Percentiles rank a stretch among this genome's conserved stretches.
phyloP scores from a whole-genome alignment of 805 yeast species.

The Yamadazyma philogaea region DNA sequence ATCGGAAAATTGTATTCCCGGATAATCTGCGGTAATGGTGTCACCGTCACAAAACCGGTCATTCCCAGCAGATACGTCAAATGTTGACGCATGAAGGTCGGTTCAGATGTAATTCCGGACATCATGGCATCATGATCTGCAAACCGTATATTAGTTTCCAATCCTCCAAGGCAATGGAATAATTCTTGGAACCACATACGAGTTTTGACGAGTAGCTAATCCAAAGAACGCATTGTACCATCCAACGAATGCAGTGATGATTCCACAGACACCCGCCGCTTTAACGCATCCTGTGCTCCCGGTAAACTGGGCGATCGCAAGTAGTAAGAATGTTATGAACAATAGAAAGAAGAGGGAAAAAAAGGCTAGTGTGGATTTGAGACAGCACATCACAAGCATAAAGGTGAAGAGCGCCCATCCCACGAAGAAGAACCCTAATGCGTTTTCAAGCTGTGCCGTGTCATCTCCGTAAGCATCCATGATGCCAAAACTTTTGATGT shows the following conservation, averaged over 20 bases:
- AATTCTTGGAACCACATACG: slow-evolving; percentile 53
- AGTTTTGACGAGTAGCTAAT: slow-evolving; percentile 55
- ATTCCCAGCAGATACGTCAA: not conserved
- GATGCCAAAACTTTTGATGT: slow-evolving; percentile 60
- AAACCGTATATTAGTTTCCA: slow-evolving; percentile 4
- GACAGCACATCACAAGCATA: slow-evolving; percentile 50
- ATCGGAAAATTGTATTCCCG: not conserved
- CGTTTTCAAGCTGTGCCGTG: slow-evolving; percentile 41
- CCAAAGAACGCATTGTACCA: slow-evolving; percentile 67
- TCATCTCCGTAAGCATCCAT: slow-evolving; percentile 43
- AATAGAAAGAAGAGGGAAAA: slow-evolving; percentile 53
- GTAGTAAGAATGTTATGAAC: slow-evolving; percentile 51
- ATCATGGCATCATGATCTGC: too few relatives aligned
- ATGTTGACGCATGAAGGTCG: too few relatives aligned
- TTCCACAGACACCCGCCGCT: slow-evolving; percentile 65
- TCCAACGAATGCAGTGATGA: slow-evolving; percentile 53
- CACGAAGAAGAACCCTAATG: slow-evolving; percentile 55
- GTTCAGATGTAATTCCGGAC: not conserved
- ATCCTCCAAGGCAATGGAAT: slow-evolving; percentile 40
- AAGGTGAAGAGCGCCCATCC: slow-evolving; percentile 67
- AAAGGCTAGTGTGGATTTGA: slow-evolving; percentile 65
- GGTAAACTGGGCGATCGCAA: slow-evolving; percentile 51
- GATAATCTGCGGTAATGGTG: slow-evolving; percentile 1
- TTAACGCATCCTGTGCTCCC: slow-evolving; percentile 38
- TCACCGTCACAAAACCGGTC: not conserved